Base-by-base conservation (phyloP, 352 stramenopile species). In the Albugo candida region DNA sequence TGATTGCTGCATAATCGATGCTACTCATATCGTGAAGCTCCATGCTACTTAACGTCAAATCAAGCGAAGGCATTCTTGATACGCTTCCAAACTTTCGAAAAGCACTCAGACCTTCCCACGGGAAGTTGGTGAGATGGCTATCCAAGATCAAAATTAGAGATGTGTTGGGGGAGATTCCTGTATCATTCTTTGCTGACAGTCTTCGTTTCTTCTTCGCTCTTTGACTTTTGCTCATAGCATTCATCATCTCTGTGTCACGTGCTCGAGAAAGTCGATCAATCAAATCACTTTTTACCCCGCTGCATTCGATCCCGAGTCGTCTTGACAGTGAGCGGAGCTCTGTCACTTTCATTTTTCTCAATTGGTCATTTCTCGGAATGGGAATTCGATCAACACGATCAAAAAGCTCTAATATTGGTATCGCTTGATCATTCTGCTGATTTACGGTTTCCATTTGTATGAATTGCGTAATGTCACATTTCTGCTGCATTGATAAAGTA, bases 51-150 rank as follows among this genome's bases (percentile, higher is more conserved):
- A 31, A 31, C 24, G 24, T 31, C 24, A 83, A 31, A 41, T 83
- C 68, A 20, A 84, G 55, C 0, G 72, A 88, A 12, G 75, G 75
- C 70, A 92, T 84, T 13, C 77, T 67, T 18, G 70, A 82, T 1
- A 89, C 68, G 11, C 60, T 55, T 5, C 51, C 47, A 14, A 54
- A 64, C 21, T 48, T 41, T 3, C 38, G 27, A 37, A 89, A 58
- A 3, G 83, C 51, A 24, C 78, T 67, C 16, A 92, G 51, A 0
- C 60, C 75, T 76, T 92, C 78, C 75, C 75, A 92, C 6, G 78
- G 75, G 55, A 92, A 83, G 40, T 76, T 65, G 39, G 83, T 65
- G 13, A 88, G 43, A 16, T 61, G 54, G 17, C 71, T 57, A 50
- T 81, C 67, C 27, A 86, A 61, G 6, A 87, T 62, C 31, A 89